phyloP scores from a whole-genome alignment of 176 grass and related monocot species.

The Pontederia crassipes region DNA sequence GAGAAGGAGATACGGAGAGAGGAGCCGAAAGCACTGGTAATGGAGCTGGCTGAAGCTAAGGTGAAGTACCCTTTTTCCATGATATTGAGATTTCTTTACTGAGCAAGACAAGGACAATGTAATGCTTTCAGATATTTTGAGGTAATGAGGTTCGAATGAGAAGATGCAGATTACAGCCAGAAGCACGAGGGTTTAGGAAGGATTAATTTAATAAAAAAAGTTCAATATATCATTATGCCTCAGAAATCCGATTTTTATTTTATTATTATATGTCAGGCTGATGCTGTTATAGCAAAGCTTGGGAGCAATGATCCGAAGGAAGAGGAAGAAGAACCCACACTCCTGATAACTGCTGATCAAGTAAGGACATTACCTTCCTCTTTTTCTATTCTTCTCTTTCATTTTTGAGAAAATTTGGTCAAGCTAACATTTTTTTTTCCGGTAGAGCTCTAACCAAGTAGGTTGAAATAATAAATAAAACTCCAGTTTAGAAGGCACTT shows the following conservation, averaged over 20 bases:
- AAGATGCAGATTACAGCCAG: neutral
- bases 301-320: neutral
- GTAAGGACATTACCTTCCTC: slow-evolving; percentile 11
- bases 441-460: no score
- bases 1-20: slow-evolving; percentile 68
- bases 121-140: no score
- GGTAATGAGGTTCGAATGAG: neutral
- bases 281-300: slow-evolving; percentile 41
- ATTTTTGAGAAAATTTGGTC: no score
- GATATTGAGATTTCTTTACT: no score
- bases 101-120: no score
- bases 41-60: slow-evolving; percentile 68
- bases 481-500: no score
- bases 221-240: neutral
- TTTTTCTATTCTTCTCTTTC: no score
- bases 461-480: no score
- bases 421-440: no score
- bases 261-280: slow-evolving; percentile 23
- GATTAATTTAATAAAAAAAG: neutral
- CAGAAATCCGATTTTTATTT: slow-evolving; percentile 1
- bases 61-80: slow-evolving; percentile 11
- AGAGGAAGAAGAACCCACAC: slow-evolving; percentile 18
- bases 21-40: slow-evolving; percentile 58
- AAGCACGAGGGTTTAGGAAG: neutral
- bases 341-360: slow-evolving; percentile 63